Conservation (phyloP, 805 yeast genomes). For the Wickerhamiella nectarea region DNA sequence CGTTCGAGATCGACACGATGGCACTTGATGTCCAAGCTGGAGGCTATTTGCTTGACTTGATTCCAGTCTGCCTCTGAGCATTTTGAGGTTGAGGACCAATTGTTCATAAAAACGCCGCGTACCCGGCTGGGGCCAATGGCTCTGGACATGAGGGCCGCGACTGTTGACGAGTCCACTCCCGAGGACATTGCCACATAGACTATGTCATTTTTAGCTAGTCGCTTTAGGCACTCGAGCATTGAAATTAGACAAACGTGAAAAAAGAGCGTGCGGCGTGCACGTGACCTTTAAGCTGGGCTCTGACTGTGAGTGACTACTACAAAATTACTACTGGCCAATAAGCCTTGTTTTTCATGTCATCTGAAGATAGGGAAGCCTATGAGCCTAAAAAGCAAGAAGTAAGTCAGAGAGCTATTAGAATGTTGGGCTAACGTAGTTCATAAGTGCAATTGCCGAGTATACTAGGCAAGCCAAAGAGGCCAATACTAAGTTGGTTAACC, state of each 20-base stretch:
- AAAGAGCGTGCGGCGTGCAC: no score
- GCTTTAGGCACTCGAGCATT: background rate
- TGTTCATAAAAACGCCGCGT: conserved; percentile 81
- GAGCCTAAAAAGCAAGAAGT: background rate
- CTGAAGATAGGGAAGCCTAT: background rate
- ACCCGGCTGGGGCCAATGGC: conserved; percentile 39
- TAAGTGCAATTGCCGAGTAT: background rate
- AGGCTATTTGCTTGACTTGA: conserved; percentile 56
- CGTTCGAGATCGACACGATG: conserved; percentile 71
- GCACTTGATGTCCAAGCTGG: conserved; percentile 49
- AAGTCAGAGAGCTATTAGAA: background rate
- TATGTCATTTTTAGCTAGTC: conserved; percentile 27
- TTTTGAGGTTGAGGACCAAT: conserved; percentile 50
- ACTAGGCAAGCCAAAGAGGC: background rate
- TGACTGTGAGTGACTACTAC: background rate
- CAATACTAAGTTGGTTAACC: background rate
- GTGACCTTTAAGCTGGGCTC: no score
- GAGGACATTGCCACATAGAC: conserved; percentile 87
- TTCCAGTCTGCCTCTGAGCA: conserved; percentile 86
- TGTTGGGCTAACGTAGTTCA: background rate
- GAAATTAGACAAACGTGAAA: no score
- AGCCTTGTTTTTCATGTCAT: background rate
- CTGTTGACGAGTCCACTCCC: conserved; percentile 90
- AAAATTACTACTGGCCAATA: background rate
- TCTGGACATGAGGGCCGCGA: conserved; percentile 53